Base-by-base conservation (phyloP, 1,284 basidiomycete genomes). In the Leccinum cinnamomeum region DNA sequence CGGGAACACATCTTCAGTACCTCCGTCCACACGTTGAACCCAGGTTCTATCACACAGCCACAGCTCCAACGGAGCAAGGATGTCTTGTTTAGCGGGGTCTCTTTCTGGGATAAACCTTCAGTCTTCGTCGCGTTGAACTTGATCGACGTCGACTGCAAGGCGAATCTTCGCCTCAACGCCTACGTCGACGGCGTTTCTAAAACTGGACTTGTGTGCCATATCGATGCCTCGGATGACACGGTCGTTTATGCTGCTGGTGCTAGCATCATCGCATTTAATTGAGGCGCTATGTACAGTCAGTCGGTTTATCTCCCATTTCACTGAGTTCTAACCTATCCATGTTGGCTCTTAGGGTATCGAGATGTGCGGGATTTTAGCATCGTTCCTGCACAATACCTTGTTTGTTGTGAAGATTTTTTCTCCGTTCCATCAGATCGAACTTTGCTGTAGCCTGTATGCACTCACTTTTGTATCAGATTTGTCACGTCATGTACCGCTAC, bases 41-140 rank as follows among this genome's bases (percentile, higher is more conserved):
- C 39, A 0, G 55, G 55, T 28, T 28, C 10, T 1, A 23, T 41
- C 55, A 28, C 55, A 7, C 39, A 56, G 16, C 64, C 64, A 5
- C 68, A 59, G 44, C 54, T 3, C 11, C 10, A 58, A 7, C 30
- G 66, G 3, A 60, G 30, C 33, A 68, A 55, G 23, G 28, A 46
- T 1, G 7, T 69, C 20, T 18, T 12, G 2, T 72, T 69, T 6
- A 48, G 50, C 0, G 2, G 8, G 1, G 66, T 53, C 20, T 48
- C 35, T 5, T 72, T 69, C 8, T 67, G 63, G 68, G 60, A 66
- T 59, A 54, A 57, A 0, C 68, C 68, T 0, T 39, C 55, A 1
- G 69, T 72, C 5, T 72, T 72, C 12, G 46, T 69, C 20, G 68
- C 62, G 5, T 53, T 69, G 54, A 69, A 69, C 33, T 57, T 16